Percentiles rank a stretch among this genome's conserved stretches.
phyloP scores from a whole-genome alignment of 2,329 filamentous ascomycete species.

The Fusarium proliferatum region DNA sequence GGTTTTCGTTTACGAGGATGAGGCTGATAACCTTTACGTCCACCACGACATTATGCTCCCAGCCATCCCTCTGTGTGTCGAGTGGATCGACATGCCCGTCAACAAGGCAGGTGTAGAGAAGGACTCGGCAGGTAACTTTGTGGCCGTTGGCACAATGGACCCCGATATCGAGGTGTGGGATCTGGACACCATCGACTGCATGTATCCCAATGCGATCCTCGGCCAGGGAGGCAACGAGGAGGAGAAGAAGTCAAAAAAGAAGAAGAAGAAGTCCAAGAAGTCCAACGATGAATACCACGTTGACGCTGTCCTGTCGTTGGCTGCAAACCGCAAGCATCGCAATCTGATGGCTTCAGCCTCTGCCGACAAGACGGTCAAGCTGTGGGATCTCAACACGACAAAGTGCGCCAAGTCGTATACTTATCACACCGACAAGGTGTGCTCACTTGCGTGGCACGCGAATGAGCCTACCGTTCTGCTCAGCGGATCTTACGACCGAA shows the following conservation, averaged over 20 bases:
- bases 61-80: slow-evolving; percentile 92
- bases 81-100: slow-evolving; percentile 95
- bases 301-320: slow-evolving; percentile 89
- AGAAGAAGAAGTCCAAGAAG: slow-evolving; percentile 90
- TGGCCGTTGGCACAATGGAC: slow-evolving; percentile 96
- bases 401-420: slow-evolving; percentile 95
- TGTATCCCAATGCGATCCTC: slow-evolving; percentile 97
- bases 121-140: slow-evolving; percentile 84
- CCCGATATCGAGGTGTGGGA: slow-evolving; percentile 99
- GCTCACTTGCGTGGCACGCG: slow-evolving; percentile 93
- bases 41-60: slow-evolving; percentile 99
- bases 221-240: slow-evolving; percentile 74
- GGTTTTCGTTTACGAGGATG: slow-evolving; percentile 97
- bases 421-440: slow-evolving; percentile 98
- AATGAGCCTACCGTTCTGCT: slow-evolving; percentile 88
- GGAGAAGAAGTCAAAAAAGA: slow-evolving; percentile 80
- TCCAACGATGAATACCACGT: slow-evolving; percentile 93
- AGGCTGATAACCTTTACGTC: slow-evolving; percentile 95
- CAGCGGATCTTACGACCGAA: slow-evolving; percentile 94
- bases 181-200: slow-evolving; percentile 93
- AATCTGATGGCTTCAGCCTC: slow-evolving; percentile 95
- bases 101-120: slow-evolving; percentile 72
- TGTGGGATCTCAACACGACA: slow-evolving; percentile 94
- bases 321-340: slow-evolving; percentile 91
- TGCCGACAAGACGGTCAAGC: slow-evolving; percentile 95